Evolutionary conservation across 2,329 filamentous ascomycete genomes (phyloP).

Genomic region (Fusarium continuum): DNA sequence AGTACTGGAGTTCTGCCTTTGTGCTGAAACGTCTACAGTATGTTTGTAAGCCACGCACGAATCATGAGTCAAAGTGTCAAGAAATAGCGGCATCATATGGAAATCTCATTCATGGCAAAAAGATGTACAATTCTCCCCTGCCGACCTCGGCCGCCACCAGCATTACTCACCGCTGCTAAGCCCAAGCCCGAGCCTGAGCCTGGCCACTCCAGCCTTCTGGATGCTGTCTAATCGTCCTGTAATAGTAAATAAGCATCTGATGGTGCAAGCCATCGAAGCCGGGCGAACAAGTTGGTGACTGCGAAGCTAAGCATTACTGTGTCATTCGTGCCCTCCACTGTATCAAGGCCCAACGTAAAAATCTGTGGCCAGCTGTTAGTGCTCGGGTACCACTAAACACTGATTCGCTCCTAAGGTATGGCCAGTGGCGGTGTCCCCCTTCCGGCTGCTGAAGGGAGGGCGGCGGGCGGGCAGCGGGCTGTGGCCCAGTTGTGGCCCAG

Average conservation of each 20-base stretch:
- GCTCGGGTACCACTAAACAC: slow-evolving; percentile 36
- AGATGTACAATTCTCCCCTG: neutral
- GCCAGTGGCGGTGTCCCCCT: slow-evolving; percentile 42
- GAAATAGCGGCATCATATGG: slow-evolving; percentile 18
- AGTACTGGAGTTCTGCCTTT: neutral
- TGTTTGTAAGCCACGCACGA: neutral
- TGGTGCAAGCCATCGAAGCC: slow-evolving; percentile 38
- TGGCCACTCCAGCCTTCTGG: slow-evolving; percentile 3
- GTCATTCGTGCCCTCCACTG: slow-evolving; percentile 25
- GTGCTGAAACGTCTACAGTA: neutral
- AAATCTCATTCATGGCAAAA: slow-evolving; percentile 1
- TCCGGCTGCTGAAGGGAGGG: neutral
- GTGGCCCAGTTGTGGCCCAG: slow-evolving; percentile 31
- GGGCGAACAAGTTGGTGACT: slow-evolving; percentile 40
- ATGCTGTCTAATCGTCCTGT: slow-evolving; percentile 20
- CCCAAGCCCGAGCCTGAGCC: neutral
- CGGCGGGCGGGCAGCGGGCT: no score
- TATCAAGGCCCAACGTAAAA: slow-evolving; percentile 37
- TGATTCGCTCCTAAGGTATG: slow-evolving; percentile 24
- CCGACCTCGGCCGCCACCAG: slow-evolving; percentile 20
- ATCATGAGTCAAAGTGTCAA: slow-evolving; percentile 21
- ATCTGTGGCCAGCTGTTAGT: slow-evolving; percentile 39
- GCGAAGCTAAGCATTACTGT: slow-evolving; percentile 7
- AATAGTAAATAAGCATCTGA: slow-evolving; percentile 38
- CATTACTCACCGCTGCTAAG: slow-evolving; percentile 7